Evolutionary conservation across 2,329 filamentous ascomycete genomes (phyloP).

Genomic region (Fusarium xylarioides): DNA sequence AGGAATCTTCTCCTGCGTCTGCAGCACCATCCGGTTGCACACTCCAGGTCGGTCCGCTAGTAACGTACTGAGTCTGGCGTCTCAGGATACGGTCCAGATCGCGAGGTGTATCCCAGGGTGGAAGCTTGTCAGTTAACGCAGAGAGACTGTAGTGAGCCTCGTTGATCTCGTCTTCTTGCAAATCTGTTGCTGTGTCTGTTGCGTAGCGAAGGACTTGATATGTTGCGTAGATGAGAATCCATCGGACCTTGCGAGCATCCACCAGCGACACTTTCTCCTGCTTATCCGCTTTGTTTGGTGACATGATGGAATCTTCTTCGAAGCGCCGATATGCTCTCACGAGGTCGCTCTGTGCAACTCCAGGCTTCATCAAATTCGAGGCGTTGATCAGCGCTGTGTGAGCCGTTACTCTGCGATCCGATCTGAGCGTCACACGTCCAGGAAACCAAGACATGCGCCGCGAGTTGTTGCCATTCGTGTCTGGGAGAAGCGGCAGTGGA

Average conservation of each 20-base stretch:
- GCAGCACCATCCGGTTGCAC: conserved; percentile 9
- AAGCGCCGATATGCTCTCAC: conserved; percentile 76
- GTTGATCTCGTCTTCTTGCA: conserved; percentile 64
- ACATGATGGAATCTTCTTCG: conserved; percentile 66
- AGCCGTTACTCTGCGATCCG: conserved; percentile 58
- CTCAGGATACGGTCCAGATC: conserved; percentile 42
- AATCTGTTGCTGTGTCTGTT: conserved; percentile 68
- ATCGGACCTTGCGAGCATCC: conserved; percentile 80
- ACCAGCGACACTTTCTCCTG: conserved; percentile 61
- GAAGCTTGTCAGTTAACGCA: conserved; percentile 53
- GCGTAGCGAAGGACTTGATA: conserved; percentile 77
- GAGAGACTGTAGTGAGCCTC: conserved; percentile 66
- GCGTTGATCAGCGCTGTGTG: conserved; percentile 63
- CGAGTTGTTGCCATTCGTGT: conserved; percentile 44
- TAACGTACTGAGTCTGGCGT: conserved; percentile 43
- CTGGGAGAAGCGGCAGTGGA: conserved; percentile 73
- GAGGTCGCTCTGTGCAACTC: conserved; percentile 60
- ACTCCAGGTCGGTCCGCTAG: conserved; percentile 13
- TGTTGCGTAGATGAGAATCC: conserved; percentile 78
- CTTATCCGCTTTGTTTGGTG: conserved; percentile 63
- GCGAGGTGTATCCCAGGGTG: conserved; percentile 56
- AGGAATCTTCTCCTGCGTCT: not conserved
- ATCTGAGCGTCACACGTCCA: conserved; percentile 53
- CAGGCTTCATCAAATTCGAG: conserved; percentile 54
- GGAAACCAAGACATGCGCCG: conserved; percentile 55